phyloP scores from a whole-genome alignment of 2,329 filamentous ascomycete species.

The Cylindrodendrum hubeiense region DNA sequence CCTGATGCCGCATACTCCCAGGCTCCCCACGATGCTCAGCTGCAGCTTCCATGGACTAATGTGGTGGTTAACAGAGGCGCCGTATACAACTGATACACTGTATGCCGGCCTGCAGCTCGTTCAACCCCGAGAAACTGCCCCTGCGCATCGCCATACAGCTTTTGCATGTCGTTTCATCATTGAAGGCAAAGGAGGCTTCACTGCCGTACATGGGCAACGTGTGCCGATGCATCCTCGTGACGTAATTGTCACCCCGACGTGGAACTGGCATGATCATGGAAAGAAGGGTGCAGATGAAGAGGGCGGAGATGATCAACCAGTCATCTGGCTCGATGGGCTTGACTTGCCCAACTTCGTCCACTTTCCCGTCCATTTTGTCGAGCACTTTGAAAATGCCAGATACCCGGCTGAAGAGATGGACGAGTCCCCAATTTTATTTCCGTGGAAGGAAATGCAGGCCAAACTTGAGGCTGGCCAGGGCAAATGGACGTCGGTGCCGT shows the following conservation, averaged over 20 bases:
- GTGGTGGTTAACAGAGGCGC: slow-evolving; percentile 44
- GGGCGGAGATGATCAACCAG: slow-evolving; percentile 48
- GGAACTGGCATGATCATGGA: slow-evolving; percentile 72
- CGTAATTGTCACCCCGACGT: slow-evolving; percentile 68
- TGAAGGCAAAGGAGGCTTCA: slow-evolving; percentile 65
- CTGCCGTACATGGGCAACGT: slow-evolving; percentile 65
- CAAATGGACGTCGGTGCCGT: slow-evolving; percentile 46
- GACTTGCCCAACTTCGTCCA: slow-evolving; percentile 64
- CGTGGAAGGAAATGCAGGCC: slow-evolving; percentile 60
- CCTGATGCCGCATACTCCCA: no score
- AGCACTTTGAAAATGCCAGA: slow-evolving; percentile 58
- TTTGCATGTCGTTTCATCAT: slow-evolving; percentile 70
- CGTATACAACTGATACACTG: slow-evolving; percentile 68
- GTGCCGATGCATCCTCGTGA: slow-evolving; percentile 65
- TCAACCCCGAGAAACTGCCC: slow-evolving; percentile 66
- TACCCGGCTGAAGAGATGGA: slow-evolving; percentile 61
- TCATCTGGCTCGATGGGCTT: slow-evolving; percentile 70
- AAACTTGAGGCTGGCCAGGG: slow-evolving; percentile 51
- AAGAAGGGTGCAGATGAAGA: slow-evolving; percentile 60
- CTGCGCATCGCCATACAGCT: slow-evolving; percentile 66
- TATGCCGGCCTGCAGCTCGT: slow-evolving; percentile 69
- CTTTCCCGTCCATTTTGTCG: slow-evolving; percentile 65
- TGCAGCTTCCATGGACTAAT: not conserved
- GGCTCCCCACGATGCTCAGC: no score
- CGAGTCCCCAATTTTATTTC: slow-evolving; percentile 59